Percentiles rank a stretch among this genome's conserved stretches.
These are phyloP conservation scores for Quercus alba DNA, from an alignment of 306 rosid species.

Conservation along the genomic window DNA sequence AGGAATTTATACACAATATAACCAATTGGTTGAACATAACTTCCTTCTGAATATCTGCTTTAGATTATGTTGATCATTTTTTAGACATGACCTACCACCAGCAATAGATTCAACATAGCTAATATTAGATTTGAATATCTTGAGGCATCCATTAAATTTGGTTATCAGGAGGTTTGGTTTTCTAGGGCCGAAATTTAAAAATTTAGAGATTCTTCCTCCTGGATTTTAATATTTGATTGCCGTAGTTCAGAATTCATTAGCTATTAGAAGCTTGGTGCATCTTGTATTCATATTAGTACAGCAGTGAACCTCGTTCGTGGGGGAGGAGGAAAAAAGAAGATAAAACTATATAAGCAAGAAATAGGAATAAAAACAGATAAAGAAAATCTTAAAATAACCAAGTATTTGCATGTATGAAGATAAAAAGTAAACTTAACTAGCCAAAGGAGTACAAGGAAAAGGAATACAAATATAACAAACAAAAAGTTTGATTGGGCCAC, in stretches of 20 bases:
- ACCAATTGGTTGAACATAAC: background rate
- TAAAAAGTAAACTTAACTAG: background rate
- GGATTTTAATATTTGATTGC: background rate
- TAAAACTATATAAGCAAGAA: slow-evolving; percentile 1
- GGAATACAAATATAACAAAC: background rate
- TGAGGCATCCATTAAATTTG: background rate
- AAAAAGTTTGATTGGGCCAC: slow-evolving; percentile 28
- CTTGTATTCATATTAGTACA: background rate
- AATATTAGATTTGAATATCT: background rate
- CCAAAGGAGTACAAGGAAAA: background rate
- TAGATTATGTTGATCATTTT: background rate
- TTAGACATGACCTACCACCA: background rate
- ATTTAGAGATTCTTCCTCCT: background rate
- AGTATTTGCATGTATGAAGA: slow-evolving; percentile 10
- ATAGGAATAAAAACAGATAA: background rate
- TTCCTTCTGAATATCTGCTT: background rate
- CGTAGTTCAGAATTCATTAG: background rate
- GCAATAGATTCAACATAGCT: background rate
- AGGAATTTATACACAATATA: background rate
- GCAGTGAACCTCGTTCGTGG: background rate
- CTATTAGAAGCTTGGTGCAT: background rate
- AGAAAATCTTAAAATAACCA: slow-evolving; percentile 11
- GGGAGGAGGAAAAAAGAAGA: slow-evolving; percentile 3
- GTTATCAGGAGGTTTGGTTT: background rate
- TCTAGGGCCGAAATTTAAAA: background rate